Evolutionary conservation across 345 rosid genomes (phyloP), one percentile per base, ranked within the genome.

Genomic region (Kandelia obovata): DNA sequence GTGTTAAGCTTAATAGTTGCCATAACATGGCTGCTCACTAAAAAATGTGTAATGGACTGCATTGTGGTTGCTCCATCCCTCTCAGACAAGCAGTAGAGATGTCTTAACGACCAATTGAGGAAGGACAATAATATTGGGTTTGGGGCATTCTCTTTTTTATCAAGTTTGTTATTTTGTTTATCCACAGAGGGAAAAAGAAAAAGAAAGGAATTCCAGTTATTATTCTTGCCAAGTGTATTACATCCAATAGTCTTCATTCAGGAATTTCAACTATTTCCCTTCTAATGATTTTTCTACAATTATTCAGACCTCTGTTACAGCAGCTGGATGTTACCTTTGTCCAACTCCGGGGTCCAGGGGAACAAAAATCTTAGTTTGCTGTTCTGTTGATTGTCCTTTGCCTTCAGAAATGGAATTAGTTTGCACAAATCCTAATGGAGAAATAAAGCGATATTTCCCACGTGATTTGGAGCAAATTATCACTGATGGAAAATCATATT

Each of bases 261-360:
- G 27, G 23, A 60, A 30, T 61, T n/a, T 47, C 28, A 30, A 31
- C 15, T 32, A 13, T 23, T 51, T 1, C 15, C n/a, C 11, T 1
- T 43, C 5, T 43, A 43, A 43, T 13, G 13, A 43, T 43, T 43
- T 43, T 37, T 73, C 69, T 71, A 69, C 74, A 53, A 30, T 78
- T 27, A 17, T 67, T 67, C 85, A 94, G 98, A 85, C 87, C 69
- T 91, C 96, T 69, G 79, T 91, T 67, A 87, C 98, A 43, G 98
- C 89, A 57, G 90, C 96, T 77, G 98, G 97, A 70, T 94, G 98
- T 78, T 88, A 87, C 80, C 89, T 94, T 75, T 87, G 89, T 78
- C 96, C 98, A 1, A 90, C 87, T 81, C 95, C 96, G 28, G 83
- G 90, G 53, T 89, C 97, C 10, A 91, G 78, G 79, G 98, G 98